These are phyloP conservation scores for Arxiozyma bovina DNA, from an alignment of 1,139 yeast genomes.

Conservation along the genomic window DNA sequence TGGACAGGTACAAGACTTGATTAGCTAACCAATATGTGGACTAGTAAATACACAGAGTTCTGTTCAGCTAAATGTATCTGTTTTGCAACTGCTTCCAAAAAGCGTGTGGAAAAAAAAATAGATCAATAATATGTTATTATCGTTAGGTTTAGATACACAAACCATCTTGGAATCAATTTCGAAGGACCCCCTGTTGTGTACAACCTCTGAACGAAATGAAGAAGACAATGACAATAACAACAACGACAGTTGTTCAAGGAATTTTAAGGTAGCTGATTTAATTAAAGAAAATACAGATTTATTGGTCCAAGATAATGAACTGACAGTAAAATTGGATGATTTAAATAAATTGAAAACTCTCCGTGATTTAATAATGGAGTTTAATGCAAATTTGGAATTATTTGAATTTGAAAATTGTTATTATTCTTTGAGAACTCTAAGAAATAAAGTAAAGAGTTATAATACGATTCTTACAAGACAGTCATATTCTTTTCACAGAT, in stretches of 20 bases:
- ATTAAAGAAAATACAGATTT: constrained; percentile 8
- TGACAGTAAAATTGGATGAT: constrained; percentile 19
- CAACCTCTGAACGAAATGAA: not conserved
- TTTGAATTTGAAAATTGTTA: constrained; percentile 27
- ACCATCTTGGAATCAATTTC: constrained; percentile 9
- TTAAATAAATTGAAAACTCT: constrained; percentile 15
- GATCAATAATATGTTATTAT: not conserved
- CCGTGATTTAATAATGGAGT: constrained; percentile 19
- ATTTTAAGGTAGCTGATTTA: not conserved
- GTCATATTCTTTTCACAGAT: constrained; percentile 24
- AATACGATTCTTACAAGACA: constrained; percentile 12
- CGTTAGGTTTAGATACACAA: not conserved
- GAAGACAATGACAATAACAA: not conserved
- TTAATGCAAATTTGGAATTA: constrained; percentile 22
- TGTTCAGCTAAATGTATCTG: too few species aligned
- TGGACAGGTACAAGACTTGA: too few species aligned
- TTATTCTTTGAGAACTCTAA: constrained; percentile 21
- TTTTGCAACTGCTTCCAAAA: too few species aligned
- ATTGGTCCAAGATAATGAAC: constrained; percentile 13
- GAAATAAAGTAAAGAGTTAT: constrained; percentile 17
- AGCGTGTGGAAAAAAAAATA: too few species aligned
- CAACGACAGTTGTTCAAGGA: not conserved
- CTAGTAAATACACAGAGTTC: too few species aligned
- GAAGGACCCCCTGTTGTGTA: not conserved
- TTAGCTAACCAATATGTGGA: too few species aligned